Percentiles rank a stretch among this genome's conserved stretches.
Conservation (phyloP, 2,329 filamentous ascomycete species). For the Alternaria infectoria region DNA sequence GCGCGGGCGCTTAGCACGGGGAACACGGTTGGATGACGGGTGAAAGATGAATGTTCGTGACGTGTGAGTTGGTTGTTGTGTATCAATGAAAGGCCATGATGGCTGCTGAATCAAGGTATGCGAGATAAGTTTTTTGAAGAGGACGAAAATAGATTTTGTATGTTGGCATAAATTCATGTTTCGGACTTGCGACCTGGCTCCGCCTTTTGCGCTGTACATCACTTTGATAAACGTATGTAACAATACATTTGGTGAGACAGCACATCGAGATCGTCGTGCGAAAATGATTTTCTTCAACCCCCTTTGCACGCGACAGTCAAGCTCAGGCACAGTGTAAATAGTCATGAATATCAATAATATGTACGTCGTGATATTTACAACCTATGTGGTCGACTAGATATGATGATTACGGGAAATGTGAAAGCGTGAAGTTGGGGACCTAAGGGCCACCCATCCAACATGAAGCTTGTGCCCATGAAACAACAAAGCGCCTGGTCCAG, state of each 20-base stretch:
- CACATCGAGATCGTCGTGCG: not conserved
- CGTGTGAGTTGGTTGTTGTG: not conserved
- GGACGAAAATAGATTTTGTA: not conserved
- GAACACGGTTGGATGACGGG: not conserved
- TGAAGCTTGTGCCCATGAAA: conserved; percentile 4
- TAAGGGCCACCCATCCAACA: not conserved
- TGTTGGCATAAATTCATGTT: not conserved
- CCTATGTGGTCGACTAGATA: not conserved
- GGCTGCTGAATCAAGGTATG: not conserved
- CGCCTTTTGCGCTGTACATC: not conserved
- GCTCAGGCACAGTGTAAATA: not conserved
- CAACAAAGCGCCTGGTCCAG: not conserved
- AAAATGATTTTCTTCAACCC: not conserved
- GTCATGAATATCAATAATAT: not conserved
- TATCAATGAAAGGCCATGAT: not conserved
- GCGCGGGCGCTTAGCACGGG: not conserved
- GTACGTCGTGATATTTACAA: not conserved
- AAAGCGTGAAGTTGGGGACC: not conserved
- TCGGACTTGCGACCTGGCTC: not conserved
- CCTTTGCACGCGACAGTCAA: not conserved
- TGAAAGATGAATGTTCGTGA: not conserved
- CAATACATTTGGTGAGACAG: not conserved
- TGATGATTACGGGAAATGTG: not conserved
- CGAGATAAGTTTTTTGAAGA: not conserved
- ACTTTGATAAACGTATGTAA: not conserved